These are phyloP conservation scores for Fusarium multiceps DNA, from an alignment of 2,329 filamentous ascomycete species.

Conservation along the genomic window DNA sequence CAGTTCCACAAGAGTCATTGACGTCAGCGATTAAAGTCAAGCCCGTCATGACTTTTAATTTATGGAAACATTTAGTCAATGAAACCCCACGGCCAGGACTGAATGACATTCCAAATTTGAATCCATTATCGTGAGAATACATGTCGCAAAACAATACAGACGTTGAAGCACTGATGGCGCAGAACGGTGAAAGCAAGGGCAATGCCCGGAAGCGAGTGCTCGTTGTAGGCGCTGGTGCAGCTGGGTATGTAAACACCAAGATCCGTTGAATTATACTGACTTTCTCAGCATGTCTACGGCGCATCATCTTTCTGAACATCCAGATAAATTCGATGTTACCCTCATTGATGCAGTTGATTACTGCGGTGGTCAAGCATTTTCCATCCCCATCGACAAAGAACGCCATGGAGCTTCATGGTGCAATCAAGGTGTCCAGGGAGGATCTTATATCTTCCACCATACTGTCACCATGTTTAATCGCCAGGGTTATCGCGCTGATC, in stretches of 20 bases:
- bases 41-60: conserved; percentile 30
- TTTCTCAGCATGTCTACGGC: conserved; percentile 25
- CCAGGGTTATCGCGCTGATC: conserved; percentile 26
- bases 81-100: neutral
- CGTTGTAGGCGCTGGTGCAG: conserved; percentile 29
- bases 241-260: conserved; percentile 4
- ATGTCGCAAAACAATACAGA: conserved; percentile 18
- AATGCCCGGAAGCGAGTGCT: conserved; percentile 23
- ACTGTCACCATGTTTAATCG: conserved; percentile 33
- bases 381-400: conserved; percentile 32
- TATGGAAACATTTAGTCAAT: neutral
- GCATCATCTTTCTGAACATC: conserved; percentile 21
- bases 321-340: conserved; percentile 28
- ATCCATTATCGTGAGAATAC: neutral
- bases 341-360: conserved; percentile 32
- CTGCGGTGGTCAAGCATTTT: conserved; percentile 32
- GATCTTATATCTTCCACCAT: conserved; percentile 34
- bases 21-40: conserved; percentile 35
- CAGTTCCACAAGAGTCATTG: conserved; percentile 29
- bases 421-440: conserved; percentile 28
- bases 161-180: conserved; percentile 25
- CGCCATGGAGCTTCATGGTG: conserved; percentile 33
- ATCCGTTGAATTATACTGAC: rapidly evolving
- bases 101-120: neutral
- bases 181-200: conserved; percentile 18